Conservation (phyloP, 2,329 filamentous ascomycete species). For the Ciborinia camelliae region DNA sequence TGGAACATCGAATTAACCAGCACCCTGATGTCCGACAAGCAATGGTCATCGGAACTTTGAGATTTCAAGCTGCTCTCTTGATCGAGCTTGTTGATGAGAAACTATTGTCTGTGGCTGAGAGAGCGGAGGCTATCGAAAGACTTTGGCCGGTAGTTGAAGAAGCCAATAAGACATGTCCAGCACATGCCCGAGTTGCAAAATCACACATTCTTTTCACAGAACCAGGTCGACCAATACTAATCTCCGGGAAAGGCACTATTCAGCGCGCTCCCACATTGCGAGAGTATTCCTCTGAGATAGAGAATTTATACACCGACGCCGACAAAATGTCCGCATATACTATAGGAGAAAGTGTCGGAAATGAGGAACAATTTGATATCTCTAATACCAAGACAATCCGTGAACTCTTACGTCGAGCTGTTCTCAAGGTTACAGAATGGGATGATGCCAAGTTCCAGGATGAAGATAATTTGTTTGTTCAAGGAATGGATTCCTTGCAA, state of each 20-base stretch:
- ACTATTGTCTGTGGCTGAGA: neutral
- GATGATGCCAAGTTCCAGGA: neutral
- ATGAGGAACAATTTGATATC: neutral
- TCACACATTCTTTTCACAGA: conserved; percentile 35
- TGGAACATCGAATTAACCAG: conserved; percentile 39
- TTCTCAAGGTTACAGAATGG: neutral
- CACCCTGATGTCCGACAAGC: conserved; percentile 38
- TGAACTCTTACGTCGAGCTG: neutral
- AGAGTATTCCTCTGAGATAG: conserved; percentile 29
- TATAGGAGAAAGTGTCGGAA: neutral
- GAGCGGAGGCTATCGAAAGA: conserved; percentile 2
- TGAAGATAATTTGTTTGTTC: conserved; percentile 15
- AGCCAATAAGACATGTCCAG: conserved; percentile 33
- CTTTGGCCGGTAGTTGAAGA: conserved; percentile 36
- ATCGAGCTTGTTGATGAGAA: conserved; percentile 34
- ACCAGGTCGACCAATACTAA: conserved; percentile 37
- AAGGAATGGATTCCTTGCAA: conserved; percentile 20
- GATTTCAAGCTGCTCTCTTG: conserved; percentile 40
- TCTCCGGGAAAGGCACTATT: conserved; percentile 40
- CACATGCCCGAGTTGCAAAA: conserved; percentile 35
- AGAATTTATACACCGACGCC: conserved; percentile 7
- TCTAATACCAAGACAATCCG: neutral
- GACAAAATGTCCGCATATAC: conserved; percentile 4
- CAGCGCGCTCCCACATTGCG: conserved; percentile 35
- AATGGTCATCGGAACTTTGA: conserved; percentile 37